These are phyloP conservation scores for Carpinus fangiana DNA, from an alignment of 306 rosid species.

Conservation along the genomic window DNA sequence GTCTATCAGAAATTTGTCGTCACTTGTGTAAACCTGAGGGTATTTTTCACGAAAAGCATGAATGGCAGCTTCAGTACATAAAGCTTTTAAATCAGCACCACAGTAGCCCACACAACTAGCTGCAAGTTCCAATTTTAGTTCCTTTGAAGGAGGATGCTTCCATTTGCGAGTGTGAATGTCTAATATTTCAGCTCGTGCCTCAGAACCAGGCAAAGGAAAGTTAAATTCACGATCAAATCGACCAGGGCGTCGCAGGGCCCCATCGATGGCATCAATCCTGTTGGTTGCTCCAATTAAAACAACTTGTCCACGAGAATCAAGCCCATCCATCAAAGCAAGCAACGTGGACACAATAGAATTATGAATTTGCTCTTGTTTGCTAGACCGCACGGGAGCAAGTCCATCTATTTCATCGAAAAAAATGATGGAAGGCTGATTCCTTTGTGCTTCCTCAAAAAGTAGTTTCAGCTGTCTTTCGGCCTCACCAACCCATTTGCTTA, in stretches of 20 bases:
- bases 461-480: constrained; percentile 97
- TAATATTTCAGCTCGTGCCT: constrained; percentile 94
- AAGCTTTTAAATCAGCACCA: constrained; percentile 98
- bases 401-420: constrained; percentile 99
- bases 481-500: constrained; percentile 99
- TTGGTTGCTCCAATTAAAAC: constrained; percentile 98
- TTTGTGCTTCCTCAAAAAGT: constrained; percentile 98
- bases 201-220: constrained; percentile 91
- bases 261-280: constrained; percentile 97
- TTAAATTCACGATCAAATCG: constrained; percentile 97
- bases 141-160: constrained; percentile 85
- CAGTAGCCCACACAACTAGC: constrained; percentile 98
- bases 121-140: constrained; percentile 81
- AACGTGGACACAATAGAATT: constrained; percentile 97
- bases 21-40: constrained; percentile 95
- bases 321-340: constrained; percentile 99
- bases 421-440: constrained; percentile 96
- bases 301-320: constrained; percentile 99
- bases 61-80: constrained; percentile 99
- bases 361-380: constrained; percentile 99
- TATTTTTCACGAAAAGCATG: constrained; percentile 92
- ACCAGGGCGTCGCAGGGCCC: constrained; percentile 98
- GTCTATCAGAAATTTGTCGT: constrained; percentile 93
- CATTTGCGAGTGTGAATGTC: constrained; percentile 96
- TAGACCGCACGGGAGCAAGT: constrained; percentile 97